phyloP scores from a whole-genome alignment of 169 alveolate genomes.

The Eimeria maxima region DNA sequence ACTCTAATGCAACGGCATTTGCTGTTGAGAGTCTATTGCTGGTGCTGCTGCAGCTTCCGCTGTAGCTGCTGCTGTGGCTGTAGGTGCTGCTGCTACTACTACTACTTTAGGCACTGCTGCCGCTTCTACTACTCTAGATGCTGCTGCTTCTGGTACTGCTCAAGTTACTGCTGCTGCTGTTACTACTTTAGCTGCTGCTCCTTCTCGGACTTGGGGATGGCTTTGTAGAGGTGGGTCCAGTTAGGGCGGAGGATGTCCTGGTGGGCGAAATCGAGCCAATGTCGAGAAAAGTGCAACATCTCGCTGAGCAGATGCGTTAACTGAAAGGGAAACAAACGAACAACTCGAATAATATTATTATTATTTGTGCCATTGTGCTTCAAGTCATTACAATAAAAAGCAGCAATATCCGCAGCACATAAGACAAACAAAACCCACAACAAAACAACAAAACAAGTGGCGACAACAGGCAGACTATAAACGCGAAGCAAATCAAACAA shows the following conservation, averaged over 20 bases:
- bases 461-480: too few relatives aligned
- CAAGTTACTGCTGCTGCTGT: background rate
- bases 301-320: conserved; percentile 1
- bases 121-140: too few relatives aligned
- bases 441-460: background rate
- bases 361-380: too few relatives aligned
- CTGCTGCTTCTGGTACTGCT: background rate
- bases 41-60: conserved; percentile 1
- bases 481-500: background rate
- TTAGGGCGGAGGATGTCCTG: conserved; percentile 25
- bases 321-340: background rate
- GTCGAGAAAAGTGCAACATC: conserved; percentile 31
- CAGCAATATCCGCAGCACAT: too few relatives aligned
- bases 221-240: conserved; percentile 10
- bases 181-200: background rate
- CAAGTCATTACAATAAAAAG: too few relatives aligned
- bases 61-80: background rate
- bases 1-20: background rate
- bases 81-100: too few relatives aligned
- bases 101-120: too few relatives aligned
- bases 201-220: background rate
- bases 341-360: too few relatives aligned
- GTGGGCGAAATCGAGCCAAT: conserved; percentile 43
- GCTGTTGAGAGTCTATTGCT: background rate
- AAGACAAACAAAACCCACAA: background rate